Evolutionary conservation across 2,329 filamentous ascomycete species (phyloP).

Genomic region (Hyphodiscus sp.): DNA sequence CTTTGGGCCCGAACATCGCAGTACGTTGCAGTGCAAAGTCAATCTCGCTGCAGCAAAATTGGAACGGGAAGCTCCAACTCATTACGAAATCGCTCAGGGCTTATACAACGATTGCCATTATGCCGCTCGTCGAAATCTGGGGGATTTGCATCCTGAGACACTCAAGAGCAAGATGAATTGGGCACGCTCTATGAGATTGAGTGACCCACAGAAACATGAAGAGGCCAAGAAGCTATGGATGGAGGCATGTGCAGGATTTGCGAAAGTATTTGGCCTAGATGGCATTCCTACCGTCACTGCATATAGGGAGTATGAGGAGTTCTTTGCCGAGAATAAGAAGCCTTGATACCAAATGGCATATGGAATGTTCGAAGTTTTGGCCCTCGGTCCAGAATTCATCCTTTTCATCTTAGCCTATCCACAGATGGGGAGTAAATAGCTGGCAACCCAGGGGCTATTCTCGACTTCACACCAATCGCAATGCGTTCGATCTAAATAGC

Average conservation of each 20-base stretch:
- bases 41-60: slow-evolving; percentile 20
- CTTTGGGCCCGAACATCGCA: slow-evolving; percentile 22
- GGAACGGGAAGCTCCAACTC: slow-evolving; percentile 14
- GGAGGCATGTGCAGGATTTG: slow-evolving; percentile 20
- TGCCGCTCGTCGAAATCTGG: slow-evolving; percentile 17
- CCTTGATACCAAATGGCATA: slow-evolving; percentile 4
- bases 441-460: not conserved
- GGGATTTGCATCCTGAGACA: slow-evolving; percentile 22
- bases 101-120: slow-evolving; percentile 17
- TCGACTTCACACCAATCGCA: not conserved
- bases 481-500: not conserved
- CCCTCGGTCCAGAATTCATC: not conserved
- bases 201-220: slow-evolving; percentile 9
- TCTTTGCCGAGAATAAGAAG: slow-evolving; percentile 12
- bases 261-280: slow-evolving; percentile 19
- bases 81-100: slow-evolving; percentile 13
- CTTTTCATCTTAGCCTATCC: not conserved
- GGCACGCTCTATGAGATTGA: slow-evolving; percentile 17
- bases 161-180: slow-evolving; percentile 17
- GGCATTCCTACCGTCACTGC: slow-evolving; percentile 17
- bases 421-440: not conserved
- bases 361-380: not conserved
- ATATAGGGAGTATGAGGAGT: slow-evolving; percentile 22
- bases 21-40: slow-evolving; percentile 18
- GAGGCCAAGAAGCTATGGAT: slow-evolving; percentile 22